A percentile compares a stretch with the other conserved stretches of the same genome.
Conservation (phyloP, 306 rosid species). For the Begonia fuchsioides region DNA sequence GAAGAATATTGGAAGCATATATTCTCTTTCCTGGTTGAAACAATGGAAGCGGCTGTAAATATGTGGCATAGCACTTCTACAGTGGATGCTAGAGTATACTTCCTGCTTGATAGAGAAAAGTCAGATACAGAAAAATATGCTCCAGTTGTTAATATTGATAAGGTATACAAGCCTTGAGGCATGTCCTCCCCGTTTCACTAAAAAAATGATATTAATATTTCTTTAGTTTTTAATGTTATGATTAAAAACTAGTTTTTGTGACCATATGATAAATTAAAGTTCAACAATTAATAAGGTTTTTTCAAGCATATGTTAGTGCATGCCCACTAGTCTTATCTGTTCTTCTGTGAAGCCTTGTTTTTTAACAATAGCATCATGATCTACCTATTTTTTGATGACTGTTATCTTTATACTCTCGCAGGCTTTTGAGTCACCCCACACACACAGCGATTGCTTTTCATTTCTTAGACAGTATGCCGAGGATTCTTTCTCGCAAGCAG, state of each 20-base stretch:
- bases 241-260: slow-evolving; percentile 3
- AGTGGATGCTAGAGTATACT: slow-evolving; percentile 81
- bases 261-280: too few relatives aligned
- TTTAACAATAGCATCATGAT: background rate
- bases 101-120: slow-evolving; percentile 75
- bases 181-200: background rate
- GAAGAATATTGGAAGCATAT: slow-evolving; percentile 63
- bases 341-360: too few relatives aligned
- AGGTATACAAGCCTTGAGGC: slow-evolving; percentile 35
- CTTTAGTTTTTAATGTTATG: slow-evolving; percentile 3
- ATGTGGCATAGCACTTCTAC: slow-evolving; percentile 76
- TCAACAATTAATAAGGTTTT: too few relatives aligned
- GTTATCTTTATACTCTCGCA: slow-evolving; percentile 17
- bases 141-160: slow-evolving; percentile 79
- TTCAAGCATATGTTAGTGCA: background rate
- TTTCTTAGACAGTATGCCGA: slow-evolving; percentile 93
- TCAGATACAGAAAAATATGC: slow-evolving; percentile 76
- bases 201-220: background rate
- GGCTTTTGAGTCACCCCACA: slow-evolving; percentile 97
- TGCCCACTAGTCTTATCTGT: too few relatives aligned
- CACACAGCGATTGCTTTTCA: slow-evolving; percentile 58
- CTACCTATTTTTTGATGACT: slow-evolving; percentile 4
- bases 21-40: slow-evolving; percentile 70
- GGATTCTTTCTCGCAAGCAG: slow-evolving; percentile 76
- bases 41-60: slow-evolving; percentile 87